phyloP scores from a whole-genome alignment of 768 basidiomycete species.

The Mycena rebaudengoi region DNA sequence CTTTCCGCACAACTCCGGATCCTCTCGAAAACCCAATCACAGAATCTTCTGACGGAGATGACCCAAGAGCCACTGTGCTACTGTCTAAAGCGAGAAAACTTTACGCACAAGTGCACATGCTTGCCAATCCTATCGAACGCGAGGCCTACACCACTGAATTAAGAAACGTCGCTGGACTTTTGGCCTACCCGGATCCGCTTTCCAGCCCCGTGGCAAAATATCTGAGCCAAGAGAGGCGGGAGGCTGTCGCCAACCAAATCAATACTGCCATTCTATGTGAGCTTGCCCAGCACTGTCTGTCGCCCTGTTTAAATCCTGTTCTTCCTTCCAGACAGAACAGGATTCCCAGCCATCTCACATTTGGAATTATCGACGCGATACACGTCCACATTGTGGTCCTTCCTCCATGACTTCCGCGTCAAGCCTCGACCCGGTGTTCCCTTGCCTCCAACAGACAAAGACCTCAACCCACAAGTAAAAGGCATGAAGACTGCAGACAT shows the following conservation, averaged over 20 bases:
- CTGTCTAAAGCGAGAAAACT: slow-evolving; percentile 73
- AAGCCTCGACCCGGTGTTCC: slow-evolving; percentile 53
- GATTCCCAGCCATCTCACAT: slow-evolving; percentile 61
- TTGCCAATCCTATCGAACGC: slow-evolving; percentile 65
- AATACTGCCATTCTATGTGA: slow-evolving; percentile 86
- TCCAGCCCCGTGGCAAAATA: slow-evolving; percentile 80
- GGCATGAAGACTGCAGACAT: slow-evolving; percentile 37
- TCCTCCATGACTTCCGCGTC: slow-evolving; percentile 58
- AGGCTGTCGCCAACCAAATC: slow-evolving; percentile 87
- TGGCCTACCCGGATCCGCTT: slow-evolving; percentile 87
- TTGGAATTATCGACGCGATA: slow-evolving; percentile 74
- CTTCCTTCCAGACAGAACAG: slow-evolving; percentile 54
- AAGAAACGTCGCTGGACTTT: slow-evolving; percentile 74
- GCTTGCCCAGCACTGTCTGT: not conserved
- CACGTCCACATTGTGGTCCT: slow-evolving; percentile 67
- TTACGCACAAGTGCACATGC: slow-evolving; percentile 63
- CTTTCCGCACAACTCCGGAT: slow-evolving; percentile 74
- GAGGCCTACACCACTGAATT: slow-evolving; percentile 75
- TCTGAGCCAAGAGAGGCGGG: slow-evolving; percentile 77
- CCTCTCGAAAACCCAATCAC: slow-evolving; percentile 40
- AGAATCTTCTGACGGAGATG: slow-evolving; percentile 35
- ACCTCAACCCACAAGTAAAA: slow-evolving; percentile 23
- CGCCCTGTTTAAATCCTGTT: not conserved
- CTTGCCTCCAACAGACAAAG: slow-evolving; percentile 48
- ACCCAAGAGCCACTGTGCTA: slow-evolving; percentile 54